Evolutionary conservation across 2,329 filamentous ascomycete species (phyloP).

Genomic region (Aspergillus spinulosporus): DNA sequence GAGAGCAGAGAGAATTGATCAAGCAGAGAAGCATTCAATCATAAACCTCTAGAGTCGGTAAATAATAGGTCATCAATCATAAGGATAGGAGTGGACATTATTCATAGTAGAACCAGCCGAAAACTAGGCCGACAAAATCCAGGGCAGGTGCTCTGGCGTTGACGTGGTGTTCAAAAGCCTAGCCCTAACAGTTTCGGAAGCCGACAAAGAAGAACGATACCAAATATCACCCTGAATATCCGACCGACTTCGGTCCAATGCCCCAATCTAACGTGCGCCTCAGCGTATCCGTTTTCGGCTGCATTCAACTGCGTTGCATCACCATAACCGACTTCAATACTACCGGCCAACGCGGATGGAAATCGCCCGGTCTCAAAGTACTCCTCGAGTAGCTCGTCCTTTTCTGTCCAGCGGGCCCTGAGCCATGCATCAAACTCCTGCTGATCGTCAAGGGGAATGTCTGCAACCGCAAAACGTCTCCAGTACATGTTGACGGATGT

Average conservation of each 20-base stretch:
- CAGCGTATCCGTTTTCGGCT: constrained; percentile 43
- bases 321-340: constrained; percentile 48
- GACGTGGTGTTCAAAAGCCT: constrained; percentile 16
- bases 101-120: background rate
- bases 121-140: background rate
- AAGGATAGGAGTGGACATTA: constrained; percentile 17
- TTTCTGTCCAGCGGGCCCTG: constrained; percentile 83
- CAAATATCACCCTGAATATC: constrained; percentile 44
- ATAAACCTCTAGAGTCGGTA: constrained; percentile 3
- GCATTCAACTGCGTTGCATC: constrained; percentile 32
- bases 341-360: constrained; percentile 64
- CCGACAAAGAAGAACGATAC: constrained; percentile 37
- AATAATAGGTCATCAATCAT: constrained; percentile 14
- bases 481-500: constrained; percentile 98
- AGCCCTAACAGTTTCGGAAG: constrained; percentile 27
- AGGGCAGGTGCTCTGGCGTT: background rate
- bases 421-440: constrained; percentile 83
- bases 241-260: constrained; percentile 47
- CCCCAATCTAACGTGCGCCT: constrained; percentile 44
- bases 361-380: constrained; percentile 78
- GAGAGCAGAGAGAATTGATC: background rate
- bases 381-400: constrained; percentile 83
- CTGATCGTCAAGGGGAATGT: constrained; percentile 76
- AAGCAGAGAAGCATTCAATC: constrained; percentile 3
- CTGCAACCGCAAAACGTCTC: constrained; percentile 76